phyloP scores from a whole-genome alignment of 306 rosid species.

The Lagenaria siceraria region DNA sequence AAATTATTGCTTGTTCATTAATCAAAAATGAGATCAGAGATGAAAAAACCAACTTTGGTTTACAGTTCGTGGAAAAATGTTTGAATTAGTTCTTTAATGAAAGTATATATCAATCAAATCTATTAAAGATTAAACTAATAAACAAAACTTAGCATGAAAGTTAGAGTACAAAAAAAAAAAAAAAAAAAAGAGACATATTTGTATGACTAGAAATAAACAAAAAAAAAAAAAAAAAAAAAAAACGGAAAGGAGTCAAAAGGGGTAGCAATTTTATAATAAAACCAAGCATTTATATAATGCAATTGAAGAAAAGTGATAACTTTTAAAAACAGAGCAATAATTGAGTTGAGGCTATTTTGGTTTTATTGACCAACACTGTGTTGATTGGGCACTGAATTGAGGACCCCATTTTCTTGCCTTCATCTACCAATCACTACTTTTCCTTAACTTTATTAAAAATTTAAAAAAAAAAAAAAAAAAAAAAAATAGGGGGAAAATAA shows the following conservation, averaged over 20 bases:
- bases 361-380: neutral
- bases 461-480: neutral
- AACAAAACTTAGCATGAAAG: neutral
- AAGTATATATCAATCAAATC: neutral
- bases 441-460: neutral
- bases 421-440: neutral
- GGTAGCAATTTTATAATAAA: neutral
- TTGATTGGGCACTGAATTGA: neutral
- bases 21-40: no score
- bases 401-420: neutral
- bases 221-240: no score
- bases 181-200: no score
- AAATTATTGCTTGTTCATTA: no score
- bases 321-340: neutral
- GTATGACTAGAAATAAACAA: neutral
- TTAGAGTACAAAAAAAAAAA: neutral
- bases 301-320: neutral
- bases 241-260: neutral
- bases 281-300: neutral
- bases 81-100: no score
- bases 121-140: neutral
- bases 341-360: slow-evolving; percentile 1
- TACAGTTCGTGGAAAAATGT: no score
- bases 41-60: no score
- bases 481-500: neutral